Percentiles rank a stretch among this genome's conserved stretches.
Conservation (phyloP, 176 grass and related monocot genomes). For the Hyparrhenia diplandra region DNA sequence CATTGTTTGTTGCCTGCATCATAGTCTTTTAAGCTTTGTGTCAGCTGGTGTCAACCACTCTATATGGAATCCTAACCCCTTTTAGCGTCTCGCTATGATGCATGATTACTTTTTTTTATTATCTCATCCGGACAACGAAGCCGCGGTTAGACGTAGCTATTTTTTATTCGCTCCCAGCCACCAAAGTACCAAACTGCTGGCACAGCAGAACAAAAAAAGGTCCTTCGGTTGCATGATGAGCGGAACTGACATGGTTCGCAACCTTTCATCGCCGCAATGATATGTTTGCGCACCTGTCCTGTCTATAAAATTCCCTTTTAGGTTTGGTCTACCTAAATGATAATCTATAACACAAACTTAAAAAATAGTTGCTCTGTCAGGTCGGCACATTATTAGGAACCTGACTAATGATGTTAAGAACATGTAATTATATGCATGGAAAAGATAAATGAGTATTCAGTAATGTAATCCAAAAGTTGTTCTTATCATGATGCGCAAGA, state of each 20-base stretch:
- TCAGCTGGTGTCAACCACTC: slow-evolving; percentile 27
- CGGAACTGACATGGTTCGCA: not conserved
- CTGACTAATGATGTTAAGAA: not conserved
- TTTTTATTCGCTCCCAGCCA: slow-evolving; percentile 8
- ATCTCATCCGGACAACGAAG: slow-evolving; percentile 7
- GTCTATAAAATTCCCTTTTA: not conserved
- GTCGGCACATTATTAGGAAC: not conserved
- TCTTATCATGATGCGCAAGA: not conserved
- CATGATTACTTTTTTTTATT: slow-evolving; percentile 2
- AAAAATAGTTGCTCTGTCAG: not conserved
- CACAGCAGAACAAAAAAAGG: slow-evolving; percentile 7
- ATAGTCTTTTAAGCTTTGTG: not conserved
- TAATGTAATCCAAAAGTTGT: not conserved
- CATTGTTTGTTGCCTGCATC: not conserved
- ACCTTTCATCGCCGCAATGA: not conserved
- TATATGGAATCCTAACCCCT: slow-evolving; percentile 25
- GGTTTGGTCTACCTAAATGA: slow-evolving; percentile 1
- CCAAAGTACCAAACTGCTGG: slow-evolving; percentile 19
- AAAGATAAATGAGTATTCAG: not conserved
- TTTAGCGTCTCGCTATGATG: not conserved
- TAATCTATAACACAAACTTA: not conserved
- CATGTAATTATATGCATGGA: not conserved
- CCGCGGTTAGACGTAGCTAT: not conserved
- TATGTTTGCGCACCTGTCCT: not conserved
- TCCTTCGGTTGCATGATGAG: slow-evolving; percentile 10